phyloP scores from a whole-genome alignment of 2,329 filamentous ascomycete genomes.

The Thielaviopsis punctulata region DNA sequence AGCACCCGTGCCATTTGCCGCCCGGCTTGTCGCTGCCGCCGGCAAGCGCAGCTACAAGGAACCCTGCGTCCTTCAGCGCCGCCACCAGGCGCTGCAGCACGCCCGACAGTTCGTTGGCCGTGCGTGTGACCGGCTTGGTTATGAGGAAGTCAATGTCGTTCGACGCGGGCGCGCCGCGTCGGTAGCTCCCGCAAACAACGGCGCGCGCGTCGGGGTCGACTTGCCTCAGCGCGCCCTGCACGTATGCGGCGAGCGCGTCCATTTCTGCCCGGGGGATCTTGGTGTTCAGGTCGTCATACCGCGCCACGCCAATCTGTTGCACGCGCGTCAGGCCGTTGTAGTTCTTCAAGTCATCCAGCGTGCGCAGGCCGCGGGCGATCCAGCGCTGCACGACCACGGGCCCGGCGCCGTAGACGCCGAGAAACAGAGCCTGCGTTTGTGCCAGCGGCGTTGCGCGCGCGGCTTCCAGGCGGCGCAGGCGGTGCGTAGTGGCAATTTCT shows the following conservation, averaged over 20 bases:
- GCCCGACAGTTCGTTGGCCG: slow-evolving; percentile 37
- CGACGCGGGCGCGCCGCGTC: slow-evolving; percentile 55
- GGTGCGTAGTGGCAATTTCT: slow-evolving; percentile 64
- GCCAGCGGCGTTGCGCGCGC: slow-evolving; percentile 51
- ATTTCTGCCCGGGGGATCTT: slow-evolving; percentile 69
- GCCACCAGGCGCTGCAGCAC: slow-evolving; percentile 48
- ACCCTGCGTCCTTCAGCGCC: slow-evolving; percentile 39
- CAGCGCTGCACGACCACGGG: slow-evolving; percentile 52
- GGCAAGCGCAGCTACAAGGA: slow-evolving; percentile 55
- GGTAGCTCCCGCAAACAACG: slow-evolving; percentile 70
- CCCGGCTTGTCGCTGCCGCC: slow-evolving; percentile 25
- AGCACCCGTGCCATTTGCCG: slow-evolving; percentile 81
- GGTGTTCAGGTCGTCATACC: slow-evolving; percentile 60
- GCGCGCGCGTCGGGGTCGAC: slow-evolving; percentile 50
- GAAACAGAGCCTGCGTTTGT: slow-evolving; percentile 47
- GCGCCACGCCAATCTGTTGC: slow-evolving; percentile 61
- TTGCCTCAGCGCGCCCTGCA: slow-evolving; percentile 37
- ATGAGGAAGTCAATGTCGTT: slow-evolving; percentile 78
- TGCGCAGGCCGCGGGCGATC: slow-evolving; percentile 57
- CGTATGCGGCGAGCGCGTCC: slow-evolving; percentile 45
- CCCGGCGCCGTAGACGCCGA: slow-evolving; percentile 67
- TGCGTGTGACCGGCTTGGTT: slow-evolving; percentile 43
- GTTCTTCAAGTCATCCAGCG: slow-evolving; percentile 50
- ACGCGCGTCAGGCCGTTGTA: slow-evolving; percentile 47
- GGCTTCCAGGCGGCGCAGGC: slow-evolving; percentile 54